Conservation (phyloP, 345 rosid genomes). For the Melaleuca alternifolia region DNA sequence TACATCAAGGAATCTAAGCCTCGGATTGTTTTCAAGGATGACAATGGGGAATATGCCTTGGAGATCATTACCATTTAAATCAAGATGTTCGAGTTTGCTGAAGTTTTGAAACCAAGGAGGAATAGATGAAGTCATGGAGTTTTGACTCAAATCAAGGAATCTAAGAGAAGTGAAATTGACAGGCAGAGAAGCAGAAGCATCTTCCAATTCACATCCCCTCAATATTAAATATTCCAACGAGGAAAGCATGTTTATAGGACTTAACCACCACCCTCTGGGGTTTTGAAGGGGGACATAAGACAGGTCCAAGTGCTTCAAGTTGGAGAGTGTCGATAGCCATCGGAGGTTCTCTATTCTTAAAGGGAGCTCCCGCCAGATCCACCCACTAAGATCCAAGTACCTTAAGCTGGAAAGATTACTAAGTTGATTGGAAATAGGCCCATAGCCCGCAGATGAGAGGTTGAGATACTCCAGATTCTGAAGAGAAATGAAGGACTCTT, state of each 20-base stretch:
- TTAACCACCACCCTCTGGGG: neutral
- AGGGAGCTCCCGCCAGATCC: neutral
- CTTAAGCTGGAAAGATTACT: neutral
- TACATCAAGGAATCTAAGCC: neutral
- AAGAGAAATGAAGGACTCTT: neutral
- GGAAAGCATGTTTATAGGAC: neutral
- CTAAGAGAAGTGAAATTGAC: neutral
- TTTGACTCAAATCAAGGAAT: neutral
- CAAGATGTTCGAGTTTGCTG: neutral
- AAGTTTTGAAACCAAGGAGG: neutral
- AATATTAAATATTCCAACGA: neutral
- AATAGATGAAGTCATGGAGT: neutral
- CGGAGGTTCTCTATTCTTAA: neutral
- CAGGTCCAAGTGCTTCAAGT: neutral
- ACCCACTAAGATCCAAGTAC: neutral
- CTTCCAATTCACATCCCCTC: neutral
- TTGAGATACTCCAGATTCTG: neutral
- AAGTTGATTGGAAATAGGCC: neutral
- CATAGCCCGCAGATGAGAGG: neutral
- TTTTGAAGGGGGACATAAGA: neutral
- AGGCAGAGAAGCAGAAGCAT: neutral
- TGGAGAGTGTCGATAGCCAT: neutral
- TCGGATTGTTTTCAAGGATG: neutral
- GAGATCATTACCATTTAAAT: neutral
- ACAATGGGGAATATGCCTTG: neutral